A percentile compares a stretch with the other conserved stretches of the same genome.
These are phyloP conservation scores for Stramenopiles sp. DNA, from an alignment of 352 stramenopile species.

Conservation along the genomic window DNA sequence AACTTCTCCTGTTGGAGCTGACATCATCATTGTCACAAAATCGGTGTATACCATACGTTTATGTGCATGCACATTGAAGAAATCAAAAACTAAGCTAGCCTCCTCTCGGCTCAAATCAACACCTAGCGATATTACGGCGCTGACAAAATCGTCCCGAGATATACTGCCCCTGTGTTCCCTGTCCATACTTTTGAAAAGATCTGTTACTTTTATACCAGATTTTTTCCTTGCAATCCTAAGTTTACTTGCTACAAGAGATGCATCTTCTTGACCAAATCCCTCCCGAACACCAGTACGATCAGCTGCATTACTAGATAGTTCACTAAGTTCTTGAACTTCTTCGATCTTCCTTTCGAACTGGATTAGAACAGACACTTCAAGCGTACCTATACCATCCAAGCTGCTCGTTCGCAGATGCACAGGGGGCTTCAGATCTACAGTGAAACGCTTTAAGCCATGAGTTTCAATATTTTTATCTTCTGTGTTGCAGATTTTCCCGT, in stretches of 20 bases:
- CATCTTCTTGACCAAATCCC: neutral
- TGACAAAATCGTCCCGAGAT: neutral
- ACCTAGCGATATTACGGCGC: neutral
- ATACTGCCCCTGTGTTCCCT: neutral
- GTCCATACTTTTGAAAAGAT: neutral
- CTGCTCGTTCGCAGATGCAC: neutral
- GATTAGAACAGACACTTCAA: neutral
- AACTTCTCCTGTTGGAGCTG: neutral
- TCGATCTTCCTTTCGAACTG: neutral
- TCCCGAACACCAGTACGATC: neutral
- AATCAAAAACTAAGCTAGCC: neutral
- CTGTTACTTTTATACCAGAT: neutral
- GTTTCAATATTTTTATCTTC: neutral
- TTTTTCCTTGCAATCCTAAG: neutral
- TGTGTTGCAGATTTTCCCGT: conserved; percentile 3
- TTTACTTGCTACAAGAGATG: neutral
- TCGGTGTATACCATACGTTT: neutral
- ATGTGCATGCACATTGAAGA: neutral
- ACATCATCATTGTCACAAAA: conserved; percentile 11
- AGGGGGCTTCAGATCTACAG: neutral
- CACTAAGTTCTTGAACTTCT: neutral
- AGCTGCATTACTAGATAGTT: neutral
- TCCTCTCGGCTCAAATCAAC: neutral
- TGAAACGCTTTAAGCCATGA: neutral
- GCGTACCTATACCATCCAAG: neutral